Base-by-base conservation (phyloP, 768 basidiomycete species). In the Dacryopinax primogenitus region DNA sequence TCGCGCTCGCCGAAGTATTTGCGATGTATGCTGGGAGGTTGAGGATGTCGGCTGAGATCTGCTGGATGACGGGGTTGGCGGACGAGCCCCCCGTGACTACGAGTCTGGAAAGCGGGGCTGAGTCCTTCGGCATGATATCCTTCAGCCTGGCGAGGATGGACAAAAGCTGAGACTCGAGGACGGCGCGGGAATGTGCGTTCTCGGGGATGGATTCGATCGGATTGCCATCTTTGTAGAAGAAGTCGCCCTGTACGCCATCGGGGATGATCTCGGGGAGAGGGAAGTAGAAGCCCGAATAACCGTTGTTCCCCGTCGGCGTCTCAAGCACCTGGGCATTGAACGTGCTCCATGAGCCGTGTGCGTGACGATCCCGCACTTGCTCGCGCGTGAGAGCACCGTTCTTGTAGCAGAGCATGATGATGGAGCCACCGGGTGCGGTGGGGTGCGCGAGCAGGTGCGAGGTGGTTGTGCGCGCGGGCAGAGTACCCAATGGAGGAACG, bases 321-420 rank as follows among this genome's bases (percentile, higher is more conserved):
- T 71, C 69, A 66, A 83, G 80, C 11, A 90, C 81, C 23, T 85
- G 77, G 64, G 81, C 73, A 74, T 90, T 90, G 78, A 87, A 94
- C 34, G 73, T 75, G 33, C 75, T 74, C 90, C 91, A 94, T 66
- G 83, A 76, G 4, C 78, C 73, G 47, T 78, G 74, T 58, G 83
- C 84, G 71, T 86, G 84, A 51, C 74, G 77, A 71, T 92, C 82
- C 11, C 87, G 83, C 18, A 93, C 80, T 68, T 86, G 81, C 71
- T 92, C 87, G 45, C 92, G 83, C 0, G 88, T 86, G 9, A 92
- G 80, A 0, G 88, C 87, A 23, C 90, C 90, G 69, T 92, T 89
- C 75, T 92, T 93, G 78, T 92, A 92, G 74, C 90, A 92, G 11
- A 94, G 81, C 91, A 95, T 95, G 33, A 85, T 87, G 71, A 93